A percentile compares a stretch with the other conserved stretches of the same genome.
phyloP scores from a whole-genome alignment of 345 rosid genomes.

The Brassica juncea region DNA sequence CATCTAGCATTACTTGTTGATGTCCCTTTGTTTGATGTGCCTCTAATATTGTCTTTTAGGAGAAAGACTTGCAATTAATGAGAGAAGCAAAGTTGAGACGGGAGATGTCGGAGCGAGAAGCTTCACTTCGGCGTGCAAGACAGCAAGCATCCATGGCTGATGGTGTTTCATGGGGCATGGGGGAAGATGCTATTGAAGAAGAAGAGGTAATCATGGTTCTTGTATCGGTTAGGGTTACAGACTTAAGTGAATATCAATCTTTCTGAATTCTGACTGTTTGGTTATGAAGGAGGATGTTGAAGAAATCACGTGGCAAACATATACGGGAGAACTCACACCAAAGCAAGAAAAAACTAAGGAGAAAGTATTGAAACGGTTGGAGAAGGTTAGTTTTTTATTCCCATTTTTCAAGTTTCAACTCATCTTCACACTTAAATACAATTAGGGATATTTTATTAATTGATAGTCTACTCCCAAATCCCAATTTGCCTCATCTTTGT shows the following conservation, averaged over 20 bases:
- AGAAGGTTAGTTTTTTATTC: slow-evolving; percentile 50
- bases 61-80: slow-evolving; percentile 58
- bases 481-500: slow-evolving; percentile 22
- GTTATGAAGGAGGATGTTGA: slow-evolving; percentile 71
- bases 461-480: neutral
- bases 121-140: slow-evolving; percentile 85
- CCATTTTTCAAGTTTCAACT: neutral
- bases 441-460: neutral
- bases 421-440: neutral
- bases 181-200: slow-evolving; percentile 97
- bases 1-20: neutral
- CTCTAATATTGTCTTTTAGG: slow-evolving; percentile 46
- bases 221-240: neutral
- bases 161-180: slow-evolving; percentile 99
- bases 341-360: slow-evolving; percentile 95
- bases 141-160: slow-evolving; percentile 76
- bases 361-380: slow-evolving; percentile 75
- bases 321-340: slow-evolving; percentile 89
- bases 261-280: slow-evolving; percentile 24
- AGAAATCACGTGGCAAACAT: slow-evolving; percentile 95
- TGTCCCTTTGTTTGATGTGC: neutral
- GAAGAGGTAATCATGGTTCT: slow-evolving; percentile 56
- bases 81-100: slow-evolving; percentile 62
- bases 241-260: too few species aligned
- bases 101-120: slow-evolving; percentile 70